These are phyloP conservation scores for Eimeria tenella DNA, from an alignment of 169 alveolate genomes.

Conservation along the genomic window DNA sequence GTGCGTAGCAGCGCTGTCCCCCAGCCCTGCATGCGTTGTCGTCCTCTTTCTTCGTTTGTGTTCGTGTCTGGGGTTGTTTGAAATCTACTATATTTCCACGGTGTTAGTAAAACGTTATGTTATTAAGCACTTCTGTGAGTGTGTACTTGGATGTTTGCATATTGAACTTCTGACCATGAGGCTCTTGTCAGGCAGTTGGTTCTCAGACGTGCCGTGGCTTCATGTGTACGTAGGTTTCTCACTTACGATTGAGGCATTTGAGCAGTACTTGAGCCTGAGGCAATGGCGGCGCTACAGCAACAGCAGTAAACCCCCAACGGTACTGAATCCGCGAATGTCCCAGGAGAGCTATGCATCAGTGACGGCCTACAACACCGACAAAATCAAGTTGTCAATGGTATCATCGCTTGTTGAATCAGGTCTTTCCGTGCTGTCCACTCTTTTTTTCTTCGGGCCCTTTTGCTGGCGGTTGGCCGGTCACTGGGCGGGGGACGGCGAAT, in stretches of 20 bases:
- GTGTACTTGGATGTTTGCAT: too few species aligned
- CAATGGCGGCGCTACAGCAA: constrained; percentile 58
- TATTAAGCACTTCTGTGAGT: too few species aligned
- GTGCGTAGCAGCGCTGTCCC: too few species aligned
- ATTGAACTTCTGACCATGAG: background rate
- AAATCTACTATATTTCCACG: too few species aligned
- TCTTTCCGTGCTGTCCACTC: constrained; percentile 55
- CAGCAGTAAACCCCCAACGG: constrained; percentile 32
- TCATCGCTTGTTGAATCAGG: constrained; percentile 42
- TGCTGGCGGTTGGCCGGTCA: constrained; percentile 75
- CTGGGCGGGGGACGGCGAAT: constrained; percentile 54
- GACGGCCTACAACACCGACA: constrained; percentile 79
- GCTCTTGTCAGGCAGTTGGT: constrained; percentile 66
- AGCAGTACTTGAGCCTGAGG: constrained; percentile 77
- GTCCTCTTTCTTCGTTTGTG: too few species aligned
- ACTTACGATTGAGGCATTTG: constrained; percentile 70
- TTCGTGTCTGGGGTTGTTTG: too few species aligned
- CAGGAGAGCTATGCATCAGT: constrained; percentile 70
- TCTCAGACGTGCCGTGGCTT: constrained; percentile 77
- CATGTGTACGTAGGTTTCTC: constrained; percentile 77
- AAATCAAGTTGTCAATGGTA: constrained; percentile 78
- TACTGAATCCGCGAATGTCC: constrained; percentile 22
- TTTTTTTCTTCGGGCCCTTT: constrained; percentile 73
- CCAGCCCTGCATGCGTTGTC: too few species aligned
- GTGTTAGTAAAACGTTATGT: too few species aligned